These are phyloP conservation scores for Exophiala sideris DNA, from an alignment of 2,329 filamentous ascomycete genomes.

Conservation along the genomic window DNA sequence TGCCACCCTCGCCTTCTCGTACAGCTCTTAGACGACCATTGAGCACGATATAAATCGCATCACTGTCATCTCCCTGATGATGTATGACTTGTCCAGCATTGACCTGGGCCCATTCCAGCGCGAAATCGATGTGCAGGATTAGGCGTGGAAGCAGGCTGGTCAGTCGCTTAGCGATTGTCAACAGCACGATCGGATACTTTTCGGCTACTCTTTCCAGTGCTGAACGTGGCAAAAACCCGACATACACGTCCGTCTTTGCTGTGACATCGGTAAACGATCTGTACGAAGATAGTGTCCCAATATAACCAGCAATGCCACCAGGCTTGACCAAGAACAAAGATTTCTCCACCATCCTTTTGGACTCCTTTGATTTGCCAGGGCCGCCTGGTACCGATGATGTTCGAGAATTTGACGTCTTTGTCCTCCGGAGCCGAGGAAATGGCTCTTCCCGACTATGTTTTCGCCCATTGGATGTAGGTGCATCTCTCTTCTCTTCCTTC, in stretches of 20 bases:
- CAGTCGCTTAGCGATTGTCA: constrained; percentile 93
- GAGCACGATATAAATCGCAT: constrained; percentile 96
- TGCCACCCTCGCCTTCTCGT: constrained; percentile 74
- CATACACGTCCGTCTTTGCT: constrained; percentile 97
- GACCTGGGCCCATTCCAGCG: constrained; percentile 96
- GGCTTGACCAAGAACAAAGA: constrained; percentile 91
- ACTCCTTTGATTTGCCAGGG: constrained; percentile 31
- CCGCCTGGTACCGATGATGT: constrained; percentile 27
- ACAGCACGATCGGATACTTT: constrained; percentile 80
- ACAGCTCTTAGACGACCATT: constrained; percentile 88
- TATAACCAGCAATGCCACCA: constrained; percentile 87
- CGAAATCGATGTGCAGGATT: constrained; percentile 96
- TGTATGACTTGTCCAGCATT: constrained; percentile 93
- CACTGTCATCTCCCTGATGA: constrained; percentile 89
- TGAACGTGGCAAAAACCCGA: constrained; percentile 83
- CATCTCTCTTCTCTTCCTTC: constrained; percentile 35
- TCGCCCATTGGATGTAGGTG: not conserved
- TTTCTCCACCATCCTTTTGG: constrained; percentile 52
- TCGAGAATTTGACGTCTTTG: constrained; percentile 43
- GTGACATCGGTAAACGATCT: constrained; percentile 94
- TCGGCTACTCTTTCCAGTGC: constrained; percentile 91
- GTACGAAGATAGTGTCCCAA: constrained; percentile 91
- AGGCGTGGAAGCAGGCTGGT: constrained; percentile 84
- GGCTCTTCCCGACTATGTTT: constrained; percentile 32
- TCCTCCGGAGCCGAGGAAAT: constrained; percentile 46